Evolutionary conservation across 2,329 filamentous ascomycete genomes (phyloP).

Genomic region (Didymella arachidicola): DNA sequence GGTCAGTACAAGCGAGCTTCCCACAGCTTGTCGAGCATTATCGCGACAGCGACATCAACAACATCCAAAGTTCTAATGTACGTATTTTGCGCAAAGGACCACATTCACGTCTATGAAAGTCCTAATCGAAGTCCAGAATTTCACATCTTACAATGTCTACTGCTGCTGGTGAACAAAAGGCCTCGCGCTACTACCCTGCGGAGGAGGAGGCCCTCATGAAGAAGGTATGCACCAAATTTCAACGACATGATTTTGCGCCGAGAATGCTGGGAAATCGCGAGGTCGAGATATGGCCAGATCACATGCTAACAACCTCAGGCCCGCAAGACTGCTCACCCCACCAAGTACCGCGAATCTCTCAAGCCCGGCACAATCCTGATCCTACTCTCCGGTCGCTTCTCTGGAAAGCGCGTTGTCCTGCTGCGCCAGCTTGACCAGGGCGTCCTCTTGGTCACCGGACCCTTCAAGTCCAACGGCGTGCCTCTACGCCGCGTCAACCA

Average conservation of each 20-base stretch:
- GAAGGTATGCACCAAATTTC: conserved; percentile 75
- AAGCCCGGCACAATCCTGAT: conserved; percentile 95
- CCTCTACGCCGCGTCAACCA: conserved; percentile 92
- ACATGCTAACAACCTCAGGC: conserved; percentile 63
- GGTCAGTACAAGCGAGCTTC: conserved; percentile 22
- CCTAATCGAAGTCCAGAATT: conserved; percentile 20
- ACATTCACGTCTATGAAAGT: neutral
- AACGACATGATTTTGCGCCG: neutral
- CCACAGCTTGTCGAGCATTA: conserved; percentile 29
- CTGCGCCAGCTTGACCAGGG: conserved; percentile 96
- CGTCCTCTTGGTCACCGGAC: conserved; percentile 96
- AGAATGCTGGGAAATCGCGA: neutral
- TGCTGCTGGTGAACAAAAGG: conserved; percentile 68
- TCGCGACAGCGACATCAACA: conserved; percentile 34
- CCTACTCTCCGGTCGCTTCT: conserved; percentile 98
- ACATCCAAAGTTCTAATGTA: conserved; percentile 11
- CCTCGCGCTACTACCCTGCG: conserved; percentile 97
- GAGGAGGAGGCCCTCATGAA: conserved; percentile 88
- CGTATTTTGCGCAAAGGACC: neutral
- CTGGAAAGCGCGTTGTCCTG: conserved; percentile 98
- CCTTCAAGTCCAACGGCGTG: conserved; percentile 99
- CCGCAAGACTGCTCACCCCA: conserved; percentile 90
- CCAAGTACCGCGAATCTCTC: conserved; percentile 87
- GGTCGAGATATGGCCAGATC: conserved; percentile 4
- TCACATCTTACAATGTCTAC: conserved; percentile 30